Evolutionary conservation across 2,329 filamentous ascomycete species (phyloP).

Genomic region (Dactylellina haptotyla): DNA sequence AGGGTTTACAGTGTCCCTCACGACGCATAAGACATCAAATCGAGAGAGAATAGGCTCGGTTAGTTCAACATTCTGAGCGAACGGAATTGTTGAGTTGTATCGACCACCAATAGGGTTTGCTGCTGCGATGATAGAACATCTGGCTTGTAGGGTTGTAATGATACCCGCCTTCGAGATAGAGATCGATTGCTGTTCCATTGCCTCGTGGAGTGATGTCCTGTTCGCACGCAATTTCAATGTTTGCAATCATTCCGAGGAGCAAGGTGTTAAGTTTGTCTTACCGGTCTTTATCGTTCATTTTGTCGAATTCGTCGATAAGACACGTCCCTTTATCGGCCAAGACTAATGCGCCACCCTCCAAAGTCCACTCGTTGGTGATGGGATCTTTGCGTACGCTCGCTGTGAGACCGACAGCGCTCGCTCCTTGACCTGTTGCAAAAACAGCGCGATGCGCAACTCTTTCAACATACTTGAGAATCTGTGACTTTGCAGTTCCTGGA

Average conservation of each 20-base stretch:
- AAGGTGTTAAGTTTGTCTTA: neutral
- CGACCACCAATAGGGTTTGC: constrained; percentile 96
- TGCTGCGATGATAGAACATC: constrained; percentile 94
- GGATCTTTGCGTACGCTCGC: constrained; percentile 95
- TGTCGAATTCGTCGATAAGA: constrained; percentile 98
- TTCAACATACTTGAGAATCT: constrained; percentile 96
- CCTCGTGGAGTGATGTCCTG: constrained; percentile 95
- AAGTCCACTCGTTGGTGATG: constrained; percentile 94
- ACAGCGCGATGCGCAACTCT: constrained; percentile 97
- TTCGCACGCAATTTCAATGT: neutral
- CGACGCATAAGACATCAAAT: constrained; percentile 97
- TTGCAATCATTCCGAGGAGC: no score
- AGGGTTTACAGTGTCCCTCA: constrained; percentile 93
- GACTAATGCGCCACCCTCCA: constrained; percentile 94
- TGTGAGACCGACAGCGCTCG: constrained; percentile 95
- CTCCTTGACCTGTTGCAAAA: constrained; percentile 96
- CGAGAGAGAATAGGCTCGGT: constrained; percentile 97
- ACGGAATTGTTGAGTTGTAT: constrained; percentile 95
- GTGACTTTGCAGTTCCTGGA: constrained; percentile 96
- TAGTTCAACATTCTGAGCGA: constrained; percentile 94
- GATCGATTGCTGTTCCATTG: constrained; percentile 99
- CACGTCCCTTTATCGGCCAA: constrained; percentile 94
- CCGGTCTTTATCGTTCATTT: constrained; percentile 98
- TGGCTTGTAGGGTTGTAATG: constrained; percentile 93
- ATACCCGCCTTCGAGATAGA: constrained; percentile 99